Percentiles rank a stretch among this genome's conserved stretches.
These are phyloP conservation scores for Malus domestica DNA, from an alignment of 306 rosid genomes.

Conservation along the genomic window DNA sequence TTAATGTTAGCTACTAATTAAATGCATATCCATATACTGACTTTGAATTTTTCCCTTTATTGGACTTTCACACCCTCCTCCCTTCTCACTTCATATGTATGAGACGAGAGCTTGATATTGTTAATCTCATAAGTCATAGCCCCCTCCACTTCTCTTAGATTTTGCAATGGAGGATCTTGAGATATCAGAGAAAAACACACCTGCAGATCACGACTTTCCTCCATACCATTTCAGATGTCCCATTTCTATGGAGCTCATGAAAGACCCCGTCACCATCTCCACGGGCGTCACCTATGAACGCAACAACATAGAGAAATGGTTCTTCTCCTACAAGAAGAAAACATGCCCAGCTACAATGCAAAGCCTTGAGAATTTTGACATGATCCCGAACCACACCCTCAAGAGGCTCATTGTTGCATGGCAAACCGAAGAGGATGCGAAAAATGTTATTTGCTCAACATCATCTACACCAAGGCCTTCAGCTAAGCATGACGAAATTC, in stretches of 20 bases:
- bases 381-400: constrained; percentile 48
- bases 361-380: constrained; percentile 10
- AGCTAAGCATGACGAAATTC: constrained; percentile 16
- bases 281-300: constrained; percentile 56
- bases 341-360: constrained; percentile 59
- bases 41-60: constrained; percentile 22
- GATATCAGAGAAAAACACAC: neutral
- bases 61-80: constrained; percentile 9
- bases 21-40: constrained; percentile 20
- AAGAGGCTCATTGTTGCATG: constrained; percentile 43
- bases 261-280: constrained; percentile 40
- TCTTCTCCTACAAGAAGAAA: constrained; percentile 41
- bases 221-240: constrained; percentile 44
- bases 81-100: neutral
- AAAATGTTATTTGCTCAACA: neutral
- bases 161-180: neutral
- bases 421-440: constrained; percentile 7
- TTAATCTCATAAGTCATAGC: neutral
- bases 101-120: neutral
- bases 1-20: constrained; percentile 13
- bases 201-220: constrained; percentile 15
- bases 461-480: neutral
- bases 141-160: neutral
- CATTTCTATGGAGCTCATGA: constrained; percentile 48
- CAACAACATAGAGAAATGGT: constrained; percentile 42